Percentiles rank a stretch among this genome's conserved stretches.
phyloP scores from a whole-genome alignment of 2,329 filamentous ascomycete species.

The Hirsutella rhossiliensis region DNA sequence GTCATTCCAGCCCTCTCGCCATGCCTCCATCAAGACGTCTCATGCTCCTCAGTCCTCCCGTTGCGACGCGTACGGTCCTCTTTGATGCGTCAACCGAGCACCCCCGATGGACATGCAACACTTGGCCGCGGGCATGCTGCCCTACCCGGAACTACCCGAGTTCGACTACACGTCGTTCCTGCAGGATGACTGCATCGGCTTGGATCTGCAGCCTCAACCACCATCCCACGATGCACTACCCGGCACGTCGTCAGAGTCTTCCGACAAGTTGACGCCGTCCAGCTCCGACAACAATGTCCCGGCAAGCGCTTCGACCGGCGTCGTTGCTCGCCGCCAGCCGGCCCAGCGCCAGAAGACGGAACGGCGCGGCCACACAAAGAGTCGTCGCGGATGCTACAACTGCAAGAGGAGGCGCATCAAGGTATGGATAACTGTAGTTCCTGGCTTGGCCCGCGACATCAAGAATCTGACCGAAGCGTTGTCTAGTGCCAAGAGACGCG shows the following conservation, averaged over 20 bases:
- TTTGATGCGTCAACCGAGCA: too few relatives aligned
- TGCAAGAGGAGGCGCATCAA: slow-evolving; percentile 57
- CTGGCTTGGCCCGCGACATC: neutral
- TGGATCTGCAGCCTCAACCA: slow-evolving; percentile 3
- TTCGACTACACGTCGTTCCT: slow-evolving; percentile 29
- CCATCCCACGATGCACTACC: too few relatives aligned
- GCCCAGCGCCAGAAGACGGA: slow-evolving; percentile 30
- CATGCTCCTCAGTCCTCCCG: too few relatives aligned
- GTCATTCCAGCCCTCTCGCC: too few relatives aligned
- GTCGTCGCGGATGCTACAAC: slow-evolving; percentile 52
- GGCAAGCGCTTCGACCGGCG: slow-evolving; percentile 9
- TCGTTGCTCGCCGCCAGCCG: slow-evolving; percentile 6
- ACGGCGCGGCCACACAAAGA: slow-evolving; percentile 54
- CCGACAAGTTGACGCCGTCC: slow-evolving; percentile 17
- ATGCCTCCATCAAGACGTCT: too few relatives aligned
- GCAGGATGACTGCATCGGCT: slow-evolving; percentile 13
- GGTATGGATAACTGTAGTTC: slow-evolving; percentile 19
- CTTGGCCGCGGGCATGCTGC: slow-evolving; percentile 15
- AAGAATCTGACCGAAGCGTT: neutral
- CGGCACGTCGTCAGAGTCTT: slow-evolving; percentile 14
- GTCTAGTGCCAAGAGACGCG: slow-evolving; percentile 51
- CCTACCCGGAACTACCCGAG: slow-evolving; percentile 15
- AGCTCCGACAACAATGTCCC: slow-evolving; percentile 13
- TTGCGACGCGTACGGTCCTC: too few relatives aligned
- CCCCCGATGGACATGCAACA: slow-evolving; percentile 16